Conservation (phyloP, 2,329 filamentous ascomycete genomes). For the Aspergillus spinulosporus region DNA sequence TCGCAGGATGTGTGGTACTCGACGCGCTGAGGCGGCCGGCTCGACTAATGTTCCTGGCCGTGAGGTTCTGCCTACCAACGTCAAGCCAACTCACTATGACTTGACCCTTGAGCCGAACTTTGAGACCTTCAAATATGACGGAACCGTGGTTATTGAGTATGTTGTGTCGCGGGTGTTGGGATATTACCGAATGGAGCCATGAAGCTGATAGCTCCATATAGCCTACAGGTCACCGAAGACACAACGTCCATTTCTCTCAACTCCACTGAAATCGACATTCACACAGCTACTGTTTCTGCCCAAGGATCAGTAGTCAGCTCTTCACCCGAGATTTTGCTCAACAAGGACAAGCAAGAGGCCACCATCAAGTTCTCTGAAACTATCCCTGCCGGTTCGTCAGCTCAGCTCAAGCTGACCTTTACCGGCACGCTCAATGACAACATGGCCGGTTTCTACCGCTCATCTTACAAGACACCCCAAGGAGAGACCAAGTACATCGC, state of each 20-base stretch:
- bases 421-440: constrained; percentile 82
- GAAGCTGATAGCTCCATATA: constrained; percentile 28
- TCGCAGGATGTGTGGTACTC: constrained; percentile 72
- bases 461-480: constrained; percentile 81
- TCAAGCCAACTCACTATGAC: constrained; percentile 89
- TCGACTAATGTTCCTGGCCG: constrained; percentile 64
- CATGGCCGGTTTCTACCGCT: constrained; percentile 97
- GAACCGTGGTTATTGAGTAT: constrained; percentile 77
- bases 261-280: constrained; percentile 81
- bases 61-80: constrained; percentile 86
- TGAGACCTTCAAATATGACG: constrained; percentile 81
- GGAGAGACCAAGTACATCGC: constrained; percentile 80
- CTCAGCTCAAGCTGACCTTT: constrained; percentile 75
- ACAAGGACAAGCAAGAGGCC: constrained; percentile 77
- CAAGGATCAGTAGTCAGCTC: constrained; percentile 58
- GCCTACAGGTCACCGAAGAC: constrained; percentile 79
- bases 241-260: constrained; percentile 85
- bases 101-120: constrained; percentile 90
- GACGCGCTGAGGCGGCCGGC: constrained; percentile 56
- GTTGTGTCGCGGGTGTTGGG: constrained; percentile 23
- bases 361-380: constrained; percentile 75
- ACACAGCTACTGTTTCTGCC: constrained; percentile 67
- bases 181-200: neutral
- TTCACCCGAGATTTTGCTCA: constrained; percentile 68
- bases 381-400: constrained; percentile 73